Evolutionary conservation across 306 rosid species (phyloP).

Genomic region (Potentilla sterilis): DNA sequence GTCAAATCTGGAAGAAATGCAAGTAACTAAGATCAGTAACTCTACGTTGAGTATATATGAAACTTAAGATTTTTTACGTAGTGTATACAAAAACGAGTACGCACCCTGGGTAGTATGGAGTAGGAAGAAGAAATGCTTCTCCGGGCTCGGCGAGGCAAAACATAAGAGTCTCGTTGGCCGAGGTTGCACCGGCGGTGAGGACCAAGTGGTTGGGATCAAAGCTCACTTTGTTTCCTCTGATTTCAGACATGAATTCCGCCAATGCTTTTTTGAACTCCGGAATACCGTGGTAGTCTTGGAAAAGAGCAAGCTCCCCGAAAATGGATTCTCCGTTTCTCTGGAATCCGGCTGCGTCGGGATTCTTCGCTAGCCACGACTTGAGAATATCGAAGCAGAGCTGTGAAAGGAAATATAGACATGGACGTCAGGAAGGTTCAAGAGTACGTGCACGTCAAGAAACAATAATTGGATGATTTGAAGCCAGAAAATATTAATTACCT

Average conservation of each 20-base stretch:
- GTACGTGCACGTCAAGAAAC: neutral
- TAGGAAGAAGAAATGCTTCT: constrained; percentile 81
- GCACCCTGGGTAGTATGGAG: constrained; percentile 90
- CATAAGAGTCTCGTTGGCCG: constrained; percentile 84
- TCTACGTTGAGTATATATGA: neutral
- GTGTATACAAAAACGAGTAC: neutral
- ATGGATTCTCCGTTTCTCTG: constrained; percentile 73
- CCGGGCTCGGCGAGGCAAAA: constrained; percentile 73
- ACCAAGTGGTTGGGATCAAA: constrained; percentile 68
- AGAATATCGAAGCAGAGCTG: constrained; percentile 87
- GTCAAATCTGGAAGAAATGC: constrained; percentile 56
- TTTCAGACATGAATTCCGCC: constrained; percentile 79
- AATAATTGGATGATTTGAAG: neutral
- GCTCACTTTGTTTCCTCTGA: constrained; percentile 61
- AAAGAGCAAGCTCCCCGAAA: constrained; percentile 86
- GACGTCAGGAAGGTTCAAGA: neutral
- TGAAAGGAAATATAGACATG: neutral
- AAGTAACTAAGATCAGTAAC: constrained; percentile 25
- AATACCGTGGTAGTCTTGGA: constrained; percentile 92
- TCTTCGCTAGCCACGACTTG: constrained; percentile 73
- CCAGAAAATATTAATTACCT: constrained; percentile 36
- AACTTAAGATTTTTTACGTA: neutral
- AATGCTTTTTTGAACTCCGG: constrained; percentile 79
- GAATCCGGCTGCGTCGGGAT: constrained; percentile 73
- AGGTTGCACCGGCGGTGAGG: constrained; percentile 79